Percentiles rank a stretch among this genome's conserved stretches.
Conservation (phyloP, 2,329 filamentous ascomycete genomes). For the Ceratocystis cubensis region DNA sequence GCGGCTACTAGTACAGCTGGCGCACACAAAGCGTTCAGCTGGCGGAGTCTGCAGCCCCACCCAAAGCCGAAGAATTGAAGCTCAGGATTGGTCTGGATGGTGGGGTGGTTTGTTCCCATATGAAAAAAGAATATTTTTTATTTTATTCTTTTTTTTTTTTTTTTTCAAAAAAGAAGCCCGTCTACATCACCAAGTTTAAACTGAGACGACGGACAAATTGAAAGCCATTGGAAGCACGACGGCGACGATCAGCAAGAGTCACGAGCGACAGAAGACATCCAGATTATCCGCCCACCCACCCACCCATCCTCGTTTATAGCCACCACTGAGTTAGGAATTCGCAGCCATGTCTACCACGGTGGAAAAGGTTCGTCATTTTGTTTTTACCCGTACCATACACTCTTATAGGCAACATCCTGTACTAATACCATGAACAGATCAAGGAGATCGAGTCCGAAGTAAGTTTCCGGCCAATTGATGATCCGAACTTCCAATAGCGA, state of each 20-base stretch:
- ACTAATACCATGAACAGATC: constrained; percentile 47
- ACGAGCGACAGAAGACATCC: not conserved
- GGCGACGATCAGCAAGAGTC: not conserved
- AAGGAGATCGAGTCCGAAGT: constrained; percentile 94
- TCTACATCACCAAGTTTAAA: no score
- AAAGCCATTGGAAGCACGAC: no score
- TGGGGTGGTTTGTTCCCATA: constrained; percentile 8
- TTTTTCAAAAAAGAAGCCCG: not conserved
- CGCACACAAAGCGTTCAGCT: not conserved
- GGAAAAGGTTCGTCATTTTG: constrained; percentile 56
- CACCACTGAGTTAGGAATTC: not conserved
- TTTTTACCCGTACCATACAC: constrained; percentile 13
- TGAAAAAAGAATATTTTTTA: not conserved
- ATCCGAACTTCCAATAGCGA: not conserved
- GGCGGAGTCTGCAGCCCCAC: constrained; percentile 4
- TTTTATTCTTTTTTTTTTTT: not conserved
- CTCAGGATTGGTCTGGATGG: constrained; percentile 5
- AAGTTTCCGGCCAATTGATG: constrained; percentile 29
- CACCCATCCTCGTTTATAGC: not conserved
- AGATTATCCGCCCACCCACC: not conserved
- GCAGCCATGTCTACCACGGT: constrained; percentile 79
- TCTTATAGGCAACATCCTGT: not conserved
- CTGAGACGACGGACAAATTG: no score
- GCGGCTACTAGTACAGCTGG: not conserved
- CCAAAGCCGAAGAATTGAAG: not conserved